phyloP scores from a whole-genome alignment of 208 protist species.

The Acanthamoeba castellanii region DNA sequence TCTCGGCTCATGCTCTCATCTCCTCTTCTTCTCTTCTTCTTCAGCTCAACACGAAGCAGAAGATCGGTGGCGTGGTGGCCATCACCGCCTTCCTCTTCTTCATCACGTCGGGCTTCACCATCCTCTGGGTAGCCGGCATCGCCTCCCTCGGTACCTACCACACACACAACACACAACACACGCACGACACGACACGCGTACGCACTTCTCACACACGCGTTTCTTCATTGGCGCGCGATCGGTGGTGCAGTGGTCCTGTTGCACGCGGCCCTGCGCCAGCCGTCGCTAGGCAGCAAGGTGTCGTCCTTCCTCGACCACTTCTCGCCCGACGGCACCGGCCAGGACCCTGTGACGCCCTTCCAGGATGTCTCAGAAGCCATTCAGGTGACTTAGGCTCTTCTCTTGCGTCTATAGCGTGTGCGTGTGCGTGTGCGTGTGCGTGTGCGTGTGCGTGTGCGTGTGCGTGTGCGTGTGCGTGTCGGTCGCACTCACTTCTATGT shows the following conservation, averaged over 20 bases:
- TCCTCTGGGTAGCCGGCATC: conserved; percentile 14
- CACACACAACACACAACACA: no score
- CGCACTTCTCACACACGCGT: not conserved
- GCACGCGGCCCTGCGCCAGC: not conserved
- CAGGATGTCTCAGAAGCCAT: not conserved
- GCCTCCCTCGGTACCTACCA: not conserved
- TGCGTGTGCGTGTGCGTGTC: no score
- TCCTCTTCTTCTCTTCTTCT: not conserved
- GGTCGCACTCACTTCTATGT: not conserved
- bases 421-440: no score
- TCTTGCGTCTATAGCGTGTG: no score
- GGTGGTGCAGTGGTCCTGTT: not conserved
- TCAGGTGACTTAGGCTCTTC: not conserved
- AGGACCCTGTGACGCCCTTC: not conserved
- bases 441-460: no score
- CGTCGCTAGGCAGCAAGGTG: not conserved
- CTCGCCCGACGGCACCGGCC: not conserved
- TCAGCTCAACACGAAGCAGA: conserved; percentile 20
- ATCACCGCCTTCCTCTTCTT: conserved; percentile 29
- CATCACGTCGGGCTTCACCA: conserved; percentile 36
- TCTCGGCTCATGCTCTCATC: not conserved
- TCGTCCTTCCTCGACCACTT: conserved; percentile 43
- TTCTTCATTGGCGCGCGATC: not conserved
- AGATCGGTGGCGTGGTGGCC: conserved; percentile 30
- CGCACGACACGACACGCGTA: not conserved